These are phyloP conservation scores for Ophiocordyceps sinensis DNA, from an alignment of 2,329 filamentous ascomycete genomes.

Conservation along the genomic window DNA sequence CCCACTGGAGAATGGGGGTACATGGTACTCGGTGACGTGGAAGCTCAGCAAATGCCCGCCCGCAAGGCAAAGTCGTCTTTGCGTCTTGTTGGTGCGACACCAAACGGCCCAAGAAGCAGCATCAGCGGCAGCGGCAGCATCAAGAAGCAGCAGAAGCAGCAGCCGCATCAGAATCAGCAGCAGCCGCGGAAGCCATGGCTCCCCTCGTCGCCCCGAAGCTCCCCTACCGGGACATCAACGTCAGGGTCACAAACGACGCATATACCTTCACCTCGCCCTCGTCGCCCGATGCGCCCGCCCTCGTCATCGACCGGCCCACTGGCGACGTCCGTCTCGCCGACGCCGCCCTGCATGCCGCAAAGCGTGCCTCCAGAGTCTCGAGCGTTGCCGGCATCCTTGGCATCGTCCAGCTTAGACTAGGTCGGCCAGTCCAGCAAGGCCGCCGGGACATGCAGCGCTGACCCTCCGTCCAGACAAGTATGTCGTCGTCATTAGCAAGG, in stretches of 20 bases:
- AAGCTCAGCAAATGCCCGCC: too few relatives aligned
- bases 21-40: too few relatives aligned
- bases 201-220: conserved; percentile 23
- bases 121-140: too few relatives aligned
- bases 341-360: conserved; percentile 58
- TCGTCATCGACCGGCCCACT: conserved; percentile 82
- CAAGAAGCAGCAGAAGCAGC: too few relatives aligned
- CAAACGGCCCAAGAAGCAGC: too few relatives aligned
- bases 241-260: conserved; percentile 79
- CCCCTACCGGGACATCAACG: conserved; percentile 93
- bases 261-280: conserved; percentile 97
- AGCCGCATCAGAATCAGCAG: neutral
- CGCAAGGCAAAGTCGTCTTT: too few relatives aligned
- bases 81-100: too few relatives aligned
- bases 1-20: too few relatives aligned
- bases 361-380: conserved; percentile 59
- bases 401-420: conserved; percentile 82
- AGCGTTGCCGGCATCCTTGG: conserved; percentile 93
- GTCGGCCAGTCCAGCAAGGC: conserved; percentile 32
- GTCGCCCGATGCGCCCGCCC: conserved; percentile 71
- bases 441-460: neutral
- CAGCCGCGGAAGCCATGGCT: conserved; percentile 16
- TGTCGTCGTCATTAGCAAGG: conserved; percentile 91
- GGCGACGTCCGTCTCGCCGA: conserved; percentile 80
- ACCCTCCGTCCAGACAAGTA: conserved; percentile 59